A percentile compares a stretch with the other conserved stretches of the same genome.
Evolutionary conservation across 2,329 filamentous ascomycete species (phyloP).

Genomic region (Phaeoacremonium minimum): DNA sequence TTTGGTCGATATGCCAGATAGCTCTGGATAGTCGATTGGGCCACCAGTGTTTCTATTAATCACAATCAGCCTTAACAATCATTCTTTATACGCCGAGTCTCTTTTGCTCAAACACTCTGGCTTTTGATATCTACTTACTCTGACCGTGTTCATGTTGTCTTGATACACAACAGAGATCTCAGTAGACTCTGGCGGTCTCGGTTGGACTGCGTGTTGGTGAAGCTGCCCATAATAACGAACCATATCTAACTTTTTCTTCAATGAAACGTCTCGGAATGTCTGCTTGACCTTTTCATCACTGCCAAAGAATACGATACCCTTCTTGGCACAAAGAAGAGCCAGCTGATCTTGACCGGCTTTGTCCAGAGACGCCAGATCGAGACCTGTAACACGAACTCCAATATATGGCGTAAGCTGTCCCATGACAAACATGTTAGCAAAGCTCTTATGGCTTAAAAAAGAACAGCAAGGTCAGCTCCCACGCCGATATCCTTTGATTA

Average conservation of each 20-base stretch:
- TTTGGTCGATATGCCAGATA: constrained; percentile 1
- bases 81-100: too few species aligned
- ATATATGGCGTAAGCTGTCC: constrained; percentile 1
- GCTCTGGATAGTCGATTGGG: constrained; percentile 1
- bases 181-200: not conserved
- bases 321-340: not conserved
- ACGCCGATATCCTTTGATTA: too few species aligned
- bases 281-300: constrained; percentile 1
- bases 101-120: not conserved
- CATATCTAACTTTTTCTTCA: constrained; percentile 1
- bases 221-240: constrained; percentile 1
- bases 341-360: constrained; percentile 2
- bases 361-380: constrained; percentile 1
- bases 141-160: constrained; percentile 1
- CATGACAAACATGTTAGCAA: not conserved
- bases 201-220: constrained; percentile 1
- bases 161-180: constrained; percentile 1
- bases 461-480: too few species aligned
- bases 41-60: constrained; percentile 2
- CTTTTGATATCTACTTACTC: too few species aligned
- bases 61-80: not conserved
- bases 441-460: too few species aligned
- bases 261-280: constrained; percentile 1
- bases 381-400: not conserved
- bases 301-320: constrained; percentile 1